These are phyloP conservation scores for Amanita exitialis DNA, from an alignment of 768 basidiomycete species.

Conservation along the genomic window DNA sequence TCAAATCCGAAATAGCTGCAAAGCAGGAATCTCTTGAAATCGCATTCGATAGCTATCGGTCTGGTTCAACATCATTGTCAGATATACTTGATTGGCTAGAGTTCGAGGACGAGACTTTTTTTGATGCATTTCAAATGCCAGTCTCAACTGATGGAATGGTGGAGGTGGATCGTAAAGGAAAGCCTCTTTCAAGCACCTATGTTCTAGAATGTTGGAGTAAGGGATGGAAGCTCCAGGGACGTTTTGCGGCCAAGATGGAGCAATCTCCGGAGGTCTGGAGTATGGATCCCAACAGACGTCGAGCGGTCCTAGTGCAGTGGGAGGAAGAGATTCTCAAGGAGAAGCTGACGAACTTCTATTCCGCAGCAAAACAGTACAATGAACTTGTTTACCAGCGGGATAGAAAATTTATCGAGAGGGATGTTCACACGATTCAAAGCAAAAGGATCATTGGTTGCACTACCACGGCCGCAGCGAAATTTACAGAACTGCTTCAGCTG, in stretches of 20 bases:
- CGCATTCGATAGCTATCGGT: slow-evolving; percentile 19
- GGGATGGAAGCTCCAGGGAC: slow-evolving; percentile 31
- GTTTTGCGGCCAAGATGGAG: slow-evolving; percentile 22
- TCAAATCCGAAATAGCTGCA: slow-evolving; percentile 18
- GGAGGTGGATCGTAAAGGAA: slow-evolving; percentile 29
- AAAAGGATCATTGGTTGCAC: slow-evolving; percentile 60
- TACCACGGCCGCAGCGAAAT: slow-evolving; percentile 62
- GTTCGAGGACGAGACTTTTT: slow-evolving; percentile 37
- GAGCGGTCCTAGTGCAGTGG: slow-evolving; percentile 22
- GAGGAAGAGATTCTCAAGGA: slow-evolving; percentile 21
- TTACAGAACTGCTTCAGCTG: slow-evolving; percentile 32
- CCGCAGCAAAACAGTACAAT: slow-evolving; percentile 28
- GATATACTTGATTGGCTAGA: slow-evolving; percentile 38
- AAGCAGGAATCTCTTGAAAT: slow-evolving; percentile 15
- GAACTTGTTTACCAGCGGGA: slow-evolving; percentile 22
- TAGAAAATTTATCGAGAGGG: slow-evolving; percentile 24
- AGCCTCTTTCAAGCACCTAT: slow-evolving; percentile 23
- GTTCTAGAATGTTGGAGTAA: slow-evolving; percentile 38
- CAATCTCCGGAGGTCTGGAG: slow-evolving; percentile 25
- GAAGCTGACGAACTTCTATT: slow-evolving; percentile 22
- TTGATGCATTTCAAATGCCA: slow-evolving; percentile 35
- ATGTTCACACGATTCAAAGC: slow-evolving; percentile 21
- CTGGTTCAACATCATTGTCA: slow-evolving; percentile 10
- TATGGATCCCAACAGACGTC: slow-evolving; percentile 19
- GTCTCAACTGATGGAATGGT: slow-evolving; percentile 32